Base-by-base conservation (phyloP, 179 eudicot species). In the Amaranthus tricolor region DNA sequence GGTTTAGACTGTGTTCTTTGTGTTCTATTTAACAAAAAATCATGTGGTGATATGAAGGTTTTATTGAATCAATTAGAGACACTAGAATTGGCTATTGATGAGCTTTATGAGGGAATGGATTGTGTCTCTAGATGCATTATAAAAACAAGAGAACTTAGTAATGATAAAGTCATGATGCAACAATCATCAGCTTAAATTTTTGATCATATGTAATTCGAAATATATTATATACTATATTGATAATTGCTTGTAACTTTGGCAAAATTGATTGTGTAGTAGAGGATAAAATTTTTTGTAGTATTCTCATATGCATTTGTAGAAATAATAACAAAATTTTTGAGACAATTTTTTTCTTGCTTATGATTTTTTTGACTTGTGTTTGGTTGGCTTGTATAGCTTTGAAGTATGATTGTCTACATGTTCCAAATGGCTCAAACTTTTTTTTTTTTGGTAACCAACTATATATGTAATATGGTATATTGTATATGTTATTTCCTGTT, bases 71-170 rank as follows among this genome's bases (percentile, higher is more conserved):
- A 77, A 31, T 53, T 77, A 13, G 75, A 57, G 75, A 56, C 55
- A 0, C 19, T 81, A 53, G 81, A 77, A 66, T 54, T 70, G 62
- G 7, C 12, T 31, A 58, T 77, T 68, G 57, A 60, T 40, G 72
- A 62, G 40, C 60, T 81, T 60, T 66, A 68, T 16, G 65, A 81
- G 51, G 45, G 62, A 50, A 17, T 77, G 43, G 81, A 62, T 43
- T 77, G 69, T 40, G 58, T 77, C 47, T 73, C 76, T 43, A 70
- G 78, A 65, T 70, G 73, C 56, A 62, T 77, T 8, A 68, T 81
- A 5, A 81, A 65, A 45, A 77, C 78, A 45, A 81, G 84, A 47
- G 80, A 74, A 63, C 76, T 70, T 73, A 16, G 40, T 1, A 31
- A 24, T 24, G 31, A 24, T 24, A 24, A 24, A 24, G 31, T 24